Base-by-base conservation (phyloP, 768 basidiomycete species). In the Kwoniella pini region DNA sequence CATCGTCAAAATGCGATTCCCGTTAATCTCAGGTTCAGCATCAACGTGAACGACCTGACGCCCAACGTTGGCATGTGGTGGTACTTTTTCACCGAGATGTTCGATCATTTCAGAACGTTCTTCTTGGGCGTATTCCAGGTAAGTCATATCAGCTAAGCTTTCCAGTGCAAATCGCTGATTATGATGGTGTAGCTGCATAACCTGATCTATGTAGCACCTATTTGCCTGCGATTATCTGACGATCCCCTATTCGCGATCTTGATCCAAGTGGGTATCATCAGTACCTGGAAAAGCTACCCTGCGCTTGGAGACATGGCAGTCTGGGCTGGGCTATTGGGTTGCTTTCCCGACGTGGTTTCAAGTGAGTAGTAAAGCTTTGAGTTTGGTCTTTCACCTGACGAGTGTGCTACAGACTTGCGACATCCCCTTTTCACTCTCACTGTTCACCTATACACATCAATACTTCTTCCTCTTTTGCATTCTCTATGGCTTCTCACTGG, bases 51-150 rank as follows among this genome's bases (percentile, higher is more conserved):
- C 1, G 94, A 96, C 74, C 79, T 98, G 63, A 93, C 91, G 9
- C 95, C 96, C 0, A 98, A 94, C 68, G 86, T 90, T 3, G 95
- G 96, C 1, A 80, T 97, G 27, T 92, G 92, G 89, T 98, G 95
- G 95, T 98, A 98, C 78, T 98, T 98, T 81, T 97, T 98, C 80
- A 97, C 92, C 11, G 95, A 98, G 77, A 97, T 97, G 90, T 99
- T 99, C 65, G 95, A 97, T 74, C 89, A 98, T 75, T 99, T 97
- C 82, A 82, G 96, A 28, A 85, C 88, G 3, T 97, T 97, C 80
- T 99, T 96, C 83, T 81, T 97, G 30, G 88, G 93, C 83, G 90
- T 89, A 17, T 98, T 97, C 78, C 89, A 88, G 17, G 93, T 93
- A 68, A 46, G 87, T 76, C 15, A 11, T 11, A n/a, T 36, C 21